These are phyloP conservation scores for Fusarium chaquense DNA, from an alignment of 2,329 filamentous ascomycete genomes.

Conservation along the genomic window DNA sequence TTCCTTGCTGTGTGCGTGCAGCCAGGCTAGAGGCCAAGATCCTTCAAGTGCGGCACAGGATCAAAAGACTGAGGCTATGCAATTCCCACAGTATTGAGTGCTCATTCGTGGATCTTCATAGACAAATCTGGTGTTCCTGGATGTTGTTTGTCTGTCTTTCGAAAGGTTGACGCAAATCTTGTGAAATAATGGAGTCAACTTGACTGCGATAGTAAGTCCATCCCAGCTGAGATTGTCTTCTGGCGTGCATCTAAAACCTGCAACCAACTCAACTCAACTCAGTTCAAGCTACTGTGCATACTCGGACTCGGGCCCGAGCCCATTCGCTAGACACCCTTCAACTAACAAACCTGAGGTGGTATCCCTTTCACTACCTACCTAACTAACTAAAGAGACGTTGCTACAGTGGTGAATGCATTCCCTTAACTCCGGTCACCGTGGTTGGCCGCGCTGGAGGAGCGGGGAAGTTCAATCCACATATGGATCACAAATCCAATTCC, in stretches of 20 bases:
- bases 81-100: background rate
- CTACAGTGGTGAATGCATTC: conserved; percentile 3
- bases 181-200: conserved; percentile 15
- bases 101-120: conserved; percentile 1
- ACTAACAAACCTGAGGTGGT: background rate
- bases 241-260: background rate
- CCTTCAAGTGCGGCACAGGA: conserved; percentile 2
- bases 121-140: conserved; percentile 9
- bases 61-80: conserved; percentile 3
- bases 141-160: background rate
- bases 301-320: background rate
- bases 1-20: conserved; percentile 2
- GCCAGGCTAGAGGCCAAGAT: conserved; percentile 1
- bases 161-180: background rate
- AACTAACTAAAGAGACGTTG: background rate
- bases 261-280: conserved; percentile 5
- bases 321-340: conserved; percentile 7
- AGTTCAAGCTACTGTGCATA: background rate
- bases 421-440: conserved; percentile 15
- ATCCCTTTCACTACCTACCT: background rate
- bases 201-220: background rate
- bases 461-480: conserved; percentile 5
- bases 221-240: background rate
- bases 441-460: conserved; percentile 17
- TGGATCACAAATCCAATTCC: conserved; percentile 1